Percentiles rank a stretch among this genome's conserved stretches.
These are phyloP conservation scores for Aphanomyces euteiches DNA, from an alignment of 352 stramenopile genomes.

Conservation along the genomic window DNA sequence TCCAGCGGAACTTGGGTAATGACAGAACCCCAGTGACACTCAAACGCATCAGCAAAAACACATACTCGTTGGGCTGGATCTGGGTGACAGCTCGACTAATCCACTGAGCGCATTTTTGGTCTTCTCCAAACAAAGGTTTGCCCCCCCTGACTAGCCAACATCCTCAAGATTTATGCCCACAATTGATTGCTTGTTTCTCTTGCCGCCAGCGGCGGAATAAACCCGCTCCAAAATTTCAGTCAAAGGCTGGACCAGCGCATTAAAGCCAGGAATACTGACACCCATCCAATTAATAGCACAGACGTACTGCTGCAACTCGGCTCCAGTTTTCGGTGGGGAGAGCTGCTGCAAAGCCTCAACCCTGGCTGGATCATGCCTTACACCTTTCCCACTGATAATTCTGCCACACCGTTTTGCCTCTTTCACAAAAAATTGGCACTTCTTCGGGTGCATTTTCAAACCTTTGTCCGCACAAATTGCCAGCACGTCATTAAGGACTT, in stretches of 20 bases:
- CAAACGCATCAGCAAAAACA: constrained; percentile 21
- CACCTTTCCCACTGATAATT: too few species aligned
- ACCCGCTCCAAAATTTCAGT: not conserved
- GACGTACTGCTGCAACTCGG: constrained; percentile 11
- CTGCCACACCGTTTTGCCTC: too few species aligned
- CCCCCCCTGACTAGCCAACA: not conserved
- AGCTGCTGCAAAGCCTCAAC: not conserved
- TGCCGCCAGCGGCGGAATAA: not conserved
- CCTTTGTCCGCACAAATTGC: too few species aligned
- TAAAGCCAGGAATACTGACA: constrained; percentile 11
- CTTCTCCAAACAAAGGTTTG: not conserved
- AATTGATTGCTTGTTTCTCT: constrained; percentile 4
- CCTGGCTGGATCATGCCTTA: too few species aligned
- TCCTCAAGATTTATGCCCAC: not conserved
- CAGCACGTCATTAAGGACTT: too few species aligned
- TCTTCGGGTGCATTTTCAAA: too few species aligned
- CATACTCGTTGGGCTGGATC: constrained; percentile 17
- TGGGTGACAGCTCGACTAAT: constrained; percentile 8
- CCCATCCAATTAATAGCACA: constrained; percentile 26
- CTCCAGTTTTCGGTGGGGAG: not conserved
- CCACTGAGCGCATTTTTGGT: not conserved
- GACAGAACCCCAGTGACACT: constrained; percentile 12
- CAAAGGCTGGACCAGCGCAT: constrained; percentile 14
- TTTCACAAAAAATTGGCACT: too few species aligned
- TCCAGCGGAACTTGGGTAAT: constrained; percentile 15